Evolutionary conservation across 208 protist species (phyloP).

Genomic region (Leishmania lainsoni): DNA sequence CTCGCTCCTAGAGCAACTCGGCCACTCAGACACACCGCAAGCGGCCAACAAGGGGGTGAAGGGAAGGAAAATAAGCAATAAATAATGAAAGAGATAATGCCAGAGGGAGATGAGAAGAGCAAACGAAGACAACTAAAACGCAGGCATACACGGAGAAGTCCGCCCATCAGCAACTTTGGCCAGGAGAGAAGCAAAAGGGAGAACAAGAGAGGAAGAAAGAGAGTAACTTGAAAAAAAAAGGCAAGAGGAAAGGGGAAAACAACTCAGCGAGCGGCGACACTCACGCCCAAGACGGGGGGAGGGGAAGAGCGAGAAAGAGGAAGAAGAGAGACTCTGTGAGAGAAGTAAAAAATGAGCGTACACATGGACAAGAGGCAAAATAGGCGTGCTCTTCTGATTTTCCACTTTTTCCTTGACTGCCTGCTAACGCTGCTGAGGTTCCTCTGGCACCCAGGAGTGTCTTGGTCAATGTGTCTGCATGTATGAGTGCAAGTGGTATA

Average conservation of each 20-base stretch:
- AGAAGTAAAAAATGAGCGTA: neutral
- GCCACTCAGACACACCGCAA: neutral
- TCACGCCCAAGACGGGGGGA: neutral
- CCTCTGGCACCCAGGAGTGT: neutral
- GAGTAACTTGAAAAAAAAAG: neutral
- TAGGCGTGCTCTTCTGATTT: neutral
- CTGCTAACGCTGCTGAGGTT: neutral
- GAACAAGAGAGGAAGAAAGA: neutral
- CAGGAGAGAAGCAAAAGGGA: neutral
- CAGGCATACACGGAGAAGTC: neutral
- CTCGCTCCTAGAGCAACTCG: neutral
- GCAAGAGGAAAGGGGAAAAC: slow-evolving; percentile 5
- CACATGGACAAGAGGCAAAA: neutral
- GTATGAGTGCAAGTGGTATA: neutral
- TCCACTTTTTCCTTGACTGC: neutral
- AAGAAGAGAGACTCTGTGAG: neutral
- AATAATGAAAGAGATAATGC: neutral
- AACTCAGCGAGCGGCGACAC: neutral
- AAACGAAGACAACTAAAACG: neutral
- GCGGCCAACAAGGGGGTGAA: neutral
- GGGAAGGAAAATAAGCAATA: neutral
- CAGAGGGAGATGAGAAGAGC: neutral
- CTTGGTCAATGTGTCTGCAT: neutral
- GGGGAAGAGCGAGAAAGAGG: neutral
- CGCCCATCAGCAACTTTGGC: neutral